Evolutionary conservation across 257 asterid species (phyloP).

Genomic region (Galeopsis tetrahit): DNA sequence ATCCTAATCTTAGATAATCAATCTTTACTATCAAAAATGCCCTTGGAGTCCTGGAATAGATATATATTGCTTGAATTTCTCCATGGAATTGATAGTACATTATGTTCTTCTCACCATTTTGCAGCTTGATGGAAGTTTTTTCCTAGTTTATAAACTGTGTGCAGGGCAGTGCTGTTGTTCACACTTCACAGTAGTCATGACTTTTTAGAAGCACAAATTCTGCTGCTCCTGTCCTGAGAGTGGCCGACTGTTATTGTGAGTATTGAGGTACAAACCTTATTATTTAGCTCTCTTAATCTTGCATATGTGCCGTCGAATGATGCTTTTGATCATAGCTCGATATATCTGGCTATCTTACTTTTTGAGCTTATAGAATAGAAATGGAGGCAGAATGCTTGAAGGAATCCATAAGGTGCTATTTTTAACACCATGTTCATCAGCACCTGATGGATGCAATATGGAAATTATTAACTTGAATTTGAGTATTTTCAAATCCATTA

Average conservation of each 20-base stretch:
- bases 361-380: background rate
- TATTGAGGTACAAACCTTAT: background rate
- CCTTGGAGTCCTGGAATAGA: background rate
- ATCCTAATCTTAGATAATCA: too few species aligned
- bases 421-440: too few species aligned
- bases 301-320: too few species aligned
- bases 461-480: too few species aligned
- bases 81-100: background rate
- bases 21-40: too few species aligned
- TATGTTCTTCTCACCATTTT: background rate
- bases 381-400: too few species aligned
- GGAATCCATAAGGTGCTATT: too few species aligned
- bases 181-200: too few species aligned
- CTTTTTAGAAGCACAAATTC: background rate
- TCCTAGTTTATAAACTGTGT: background rate
- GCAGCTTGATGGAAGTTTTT: conserved; percentile 5
- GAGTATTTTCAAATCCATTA: too few species aligned
- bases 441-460: too few species aligned
- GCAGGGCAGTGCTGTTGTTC: background rate
- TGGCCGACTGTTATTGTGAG: background rate
- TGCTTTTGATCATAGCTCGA: too few species aligned
- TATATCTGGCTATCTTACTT: background rate
- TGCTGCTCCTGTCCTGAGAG: background rate
- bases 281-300: too few species aligned
- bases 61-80: background rate